Conservation (phyloP, 176 grass and related monocot species). For the Sorghum bicolor region Sorghum_bicolor_NCBIv3 NC_012871.2:5847001-5847500, state of each 20-base stretch:
- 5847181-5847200: conserved; percentile 57
- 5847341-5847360: neutral
- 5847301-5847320: neutral
- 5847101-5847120: conserved; percentile 7
- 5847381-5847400: neutral
- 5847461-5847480: neutral
- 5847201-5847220: conserved; percentile 67
- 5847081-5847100: conserved; percentile 1
- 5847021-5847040: conserved; percentile 5
- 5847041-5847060: neutral
- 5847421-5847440: neutral
- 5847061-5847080: neutral
- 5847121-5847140: conserved; percentile 8
- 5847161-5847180: conserved; percentile 51
- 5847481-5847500: neutral
- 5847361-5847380: neutral
- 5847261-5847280: conserved; percentile 94
- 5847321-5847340: neutral
- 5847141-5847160: conserved; percentile 72
- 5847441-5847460: neutral
- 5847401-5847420: neutral
- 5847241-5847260: conserved; percentile 92
- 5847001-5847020: neutral
- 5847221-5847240: conserved; percentile 89
- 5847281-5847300: neutral